A percentile compares a stretch with the other conserved stretches of the same genome.
Evolutionary conservation across 495 filamentous ascomycete species (phyloP).

Genomic region (Daldinia caldariorum): DNA sequence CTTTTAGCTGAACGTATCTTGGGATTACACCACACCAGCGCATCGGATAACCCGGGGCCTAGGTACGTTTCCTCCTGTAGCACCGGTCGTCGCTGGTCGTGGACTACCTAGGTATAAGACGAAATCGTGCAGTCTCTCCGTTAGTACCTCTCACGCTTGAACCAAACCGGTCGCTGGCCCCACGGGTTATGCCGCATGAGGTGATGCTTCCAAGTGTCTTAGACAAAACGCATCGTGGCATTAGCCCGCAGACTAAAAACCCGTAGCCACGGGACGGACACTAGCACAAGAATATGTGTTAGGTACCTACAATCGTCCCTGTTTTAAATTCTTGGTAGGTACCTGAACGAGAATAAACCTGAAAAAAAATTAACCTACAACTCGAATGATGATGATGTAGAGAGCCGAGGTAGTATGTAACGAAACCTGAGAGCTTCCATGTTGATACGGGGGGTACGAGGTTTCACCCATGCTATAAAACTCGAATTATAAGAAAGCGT

Average conservation of each 20-base stretch:
- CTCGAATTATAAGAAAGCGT: constrained; percentile 4
- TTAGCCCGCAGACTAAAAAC: constrained; percentile 35
- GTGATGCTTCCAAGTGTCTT: constrained; percentile 36
- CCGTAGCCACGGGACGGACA: constrained; percentile 35
- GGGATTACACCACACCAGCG: constrained; percentile 36
- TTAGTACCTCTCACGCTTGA: constrained; percentile 22
- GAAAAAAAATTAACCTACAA: not conserved
- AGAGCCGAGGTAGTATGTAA: constrained; percentile 28
- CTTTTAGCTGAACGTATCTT: constrained; percentile 5
- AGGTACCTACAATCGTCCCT: no score
- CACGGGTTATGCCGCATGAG: constrained; percentile 33
- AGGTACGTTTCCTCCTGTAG: constrained; percentile 27
- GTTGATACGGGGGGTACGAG: constrained; percentile 2
- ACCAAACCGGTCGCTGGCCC: constrained; percentile 33
- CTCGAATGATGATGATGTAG: constrained; percentile 12
- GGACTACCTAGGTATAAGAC: constrained; percentile 12
- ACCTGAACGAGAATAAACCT: not conserved
- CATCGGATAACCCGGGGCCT: constrained; percentile 24
- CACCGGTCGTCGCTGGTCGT: constrained; percentile 35
- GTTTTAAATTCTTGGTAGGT: no score
- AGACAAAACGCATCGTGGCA: constrained; percentile 44
- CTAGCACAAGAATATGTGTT: constrained; percentile 17
- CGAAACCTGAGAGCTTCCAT: not conserved
- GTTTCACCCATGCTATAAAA: constrained; percentile 5
- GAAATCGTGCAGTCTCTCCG: constrained; percentile 31